Conservation (phyloP, 2,329 filamentous ascomycete genomes). For the Calonectria pseudoreteaudii region DNA sequence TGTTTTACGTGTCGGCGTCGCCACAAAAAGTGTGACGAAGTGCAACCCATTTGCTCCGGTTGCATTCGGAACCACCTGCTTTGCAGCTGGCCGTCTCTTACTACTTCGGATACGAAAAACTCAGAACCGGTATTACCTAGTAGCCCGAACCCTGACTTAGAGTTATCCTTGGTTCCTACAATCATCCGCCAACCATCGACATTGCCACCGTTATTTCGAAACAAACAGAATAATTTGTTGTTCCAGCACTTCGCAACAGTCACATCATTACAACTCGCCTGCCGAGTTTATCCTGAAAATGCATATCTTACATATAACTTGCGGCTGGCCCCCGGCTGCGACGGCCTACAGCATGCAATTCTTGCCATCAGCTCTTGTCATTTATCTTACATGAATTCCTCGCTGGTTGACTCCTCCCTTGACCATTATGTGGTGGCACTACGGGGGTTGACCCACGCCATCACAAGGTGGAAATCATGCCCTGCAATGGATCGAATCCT, state of each 20-base stretch:
- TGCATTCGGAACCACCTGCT: conserved; percentile 20
- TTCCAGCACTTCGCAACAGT: conserved; percentile 20
- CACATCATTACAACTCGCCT: conserved; percentile 18
- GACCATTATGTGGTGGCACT: conserved; percentile 20
- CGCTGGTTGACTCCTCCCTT: background rate
- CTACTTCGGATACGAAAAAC: background rate
- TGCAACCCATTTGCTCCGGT: conserved; percentile 13
- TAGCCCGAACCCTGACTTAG: background rate
- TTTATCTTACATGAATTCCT: conserved; percentile 14
- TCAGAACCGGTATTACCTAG: background rate
- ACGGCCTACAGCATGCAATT: conserved; percentile 18
- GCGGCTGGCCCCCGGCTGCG: background rate
- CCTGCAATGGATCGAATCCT: conserved; percentile 14
- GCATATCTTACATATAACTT: conserved; percentile 21
- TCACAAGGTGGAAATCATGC: conserved; percentile 20
- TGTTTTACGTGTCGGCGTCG: conserved; percentile 20
- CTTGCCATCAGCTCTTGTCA: conserved; percentile 17
- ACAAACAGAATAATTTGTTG: conserved; percentile 9
- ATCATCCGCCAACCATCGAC: conserved; percentile 9
- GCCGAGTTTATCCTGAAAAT: conserved; percentile 16
- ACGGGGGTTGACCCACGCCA: conserved; percentile 11
- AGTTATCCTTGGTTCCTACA: background rate
- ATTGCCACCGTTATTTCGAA: conserved; percentile 18
- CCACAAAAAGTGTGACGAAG: conserved; percentile 24
- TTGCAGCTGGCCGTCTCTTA: conserved; percentile 8